Conservation (phyloP, 306 rosid species). For the Sechiopsis laciniata region DNA sequence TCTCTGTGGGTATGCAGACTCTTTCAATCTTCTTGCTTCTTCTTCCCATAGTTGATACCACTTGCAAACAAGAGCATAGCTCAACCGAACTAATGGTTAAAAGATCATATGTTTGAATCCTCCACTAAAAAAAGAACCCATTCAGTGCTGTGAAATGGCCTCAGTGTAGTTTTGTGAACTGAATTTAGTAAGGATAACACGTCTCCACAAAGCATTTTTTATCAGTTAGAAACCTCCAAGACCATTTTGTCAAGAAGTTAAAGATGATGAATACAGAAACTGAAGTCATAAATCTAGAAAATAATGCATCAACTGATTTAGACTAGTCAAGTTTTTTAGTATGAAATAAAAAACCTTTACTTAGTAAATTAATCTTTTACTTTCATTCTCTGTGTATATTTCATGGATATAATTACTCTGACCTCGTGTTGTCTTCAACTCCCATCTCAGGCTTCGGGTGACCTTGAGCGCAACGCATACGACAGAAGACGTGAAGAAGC, state of each 20-base stretch:
- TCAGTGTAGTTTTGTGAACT: no score
- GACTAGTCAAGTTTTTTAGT: not conserved
- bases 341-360: not conserved
- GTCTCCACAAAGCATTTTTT: no score
- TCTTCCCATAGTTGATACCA: not conserved
- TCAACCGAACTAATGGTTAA: no score
- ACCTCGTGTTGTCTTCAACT: not conserved
- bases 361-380: not conserved
- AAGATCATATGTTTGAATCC: no score
- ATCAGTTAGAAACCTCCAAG: no score
- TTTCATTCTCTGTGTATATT: not conserved
- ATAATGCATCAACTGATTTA: no score
- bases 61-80: not conserved
- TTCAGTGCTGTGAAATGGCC: no score
- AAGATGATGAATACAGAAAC: not conserved
- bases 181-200: no score
- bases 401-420: slow-evolving; percentile 2
- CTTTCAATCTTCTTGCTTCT: not conserved
- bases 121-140: not conserved
- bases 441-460: slow-evolving; percentile 55
- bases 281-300: no score
- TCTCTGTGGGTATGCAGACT: not conserved
- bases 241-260: not conserved
- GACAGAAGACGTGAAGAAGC: slow-evolving; percentile 59
- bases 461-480: slow-evolving; percentile 77